A percentile compares a stretch with the other conserved stretches of the same genome.
These are phyloP conservation scores for Talaromyces funiculosus DNA, from an alignment of 2,329 filamentous ascomycete genomes.

Conservation along the genomic window DNA sequence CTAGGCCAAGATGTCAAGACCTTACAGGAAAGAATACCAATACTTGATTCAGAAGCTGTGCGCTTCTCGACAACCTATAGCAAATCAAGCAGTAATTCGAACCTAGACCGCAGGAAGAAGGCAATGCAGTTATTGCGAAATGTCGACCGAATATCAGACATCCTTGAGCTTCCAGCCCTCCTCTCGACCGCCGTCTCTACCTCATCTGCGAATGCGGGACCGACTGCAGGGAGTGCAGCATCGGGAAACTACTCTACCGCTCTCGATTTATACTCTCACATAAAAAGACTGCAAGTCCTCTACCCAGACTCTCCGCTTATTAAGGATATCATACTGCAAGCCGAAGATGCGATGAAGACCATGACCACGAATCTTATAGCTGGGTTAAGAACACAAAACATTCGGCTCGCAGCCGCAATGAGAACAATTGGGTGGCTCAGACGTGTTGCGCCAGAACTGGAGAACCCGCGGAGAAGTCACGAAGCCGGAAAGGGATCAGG, in stretches of 20 bases:
- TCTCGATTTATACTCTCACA: constrained; percentile 88
- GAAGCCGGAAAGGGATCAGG: constrained; percentile 19
- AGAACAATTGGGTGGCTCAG: constrained; percentile 88
- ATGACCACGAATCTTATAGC: constrained; percentile 80
- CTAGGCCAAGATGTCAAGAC: constrained; percentile 61
- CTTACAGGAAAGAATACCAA: constrained; percentile 67
- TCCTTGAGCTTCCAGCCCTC: constrained; percentile 81
- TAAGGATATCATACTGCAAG: constrained; percentile 65
- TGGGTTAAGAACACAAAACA: constrained; percentile 66
- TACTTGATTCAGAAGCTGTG: constrained; percentile 71
- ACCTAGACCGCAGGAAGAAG: constrained; percentile 68
- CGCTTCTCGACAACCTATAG: constrained; percentile 78
- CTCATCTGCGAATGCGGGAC: constrained; percentile 31
- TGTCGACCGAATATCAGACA: constrained; percentile 80
- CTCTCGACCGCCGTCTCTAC: constrained; percentile 65
- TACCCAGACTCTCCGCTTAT: constrained; percentile 77
- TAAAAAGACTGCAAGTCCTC: constrained; percentile 74
- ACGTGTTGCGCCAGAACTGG: constrained; percentile 75
- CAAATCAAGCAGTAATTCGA: constrained; percentile 62
- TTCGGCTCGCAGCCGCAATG: constrained; percentile 86
- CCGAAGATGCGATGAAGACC: constrained; percentile 79
- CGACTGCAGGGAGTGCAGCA: constrained; percentile 38
- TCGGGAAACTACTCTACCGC: constrained; percentile 78
- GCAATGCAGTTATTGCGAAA: constrained; percentile 79
- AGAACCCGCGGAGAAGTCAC: constrained; percentile 35